Conservation (phyloP, 345 rosid species). For the Salix arbutifolia region DNA sequence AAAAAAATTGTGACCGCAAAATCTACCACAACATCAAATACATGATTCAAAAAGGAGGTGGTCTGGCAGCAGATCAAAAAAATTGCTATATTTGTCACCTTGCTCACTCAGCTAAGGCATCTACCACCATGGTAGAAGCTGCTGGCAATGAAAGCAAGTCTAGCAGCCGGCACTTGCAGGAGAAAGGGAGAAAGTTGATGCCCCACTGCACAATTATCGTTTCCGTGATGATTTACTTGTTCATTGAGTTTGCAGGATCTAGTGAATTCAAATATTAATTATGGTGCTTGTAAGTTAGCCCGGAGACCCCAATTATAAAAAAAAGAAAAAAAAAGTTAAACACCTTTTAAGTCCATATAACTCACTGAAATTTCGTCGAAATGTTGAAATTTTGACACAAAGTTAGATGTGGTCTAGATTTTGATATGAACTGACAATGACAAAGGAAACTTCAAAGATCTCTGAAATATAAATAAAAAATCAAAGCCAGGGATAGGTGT, state of each 20-base stretch:
- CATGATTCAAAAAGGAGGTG: too few relatives aligned
- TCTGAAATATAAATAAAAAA: neutral
- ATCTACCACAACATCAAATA: too few relatives aligned
- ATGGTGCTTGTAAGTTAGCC: too few relatives aligned
- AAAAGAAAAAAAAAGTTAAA: neutral
- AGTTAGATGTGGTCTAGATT: neutral
- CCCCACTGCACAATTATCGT: too few relatives aligned
- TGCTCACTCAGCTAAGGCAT: neutral
- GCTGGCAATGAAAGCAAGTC: slow-evolving; percentile 5
- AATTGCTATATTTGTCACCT: neutral
- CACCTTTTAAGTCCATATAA: neutral
- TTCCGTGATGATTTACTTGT: fast-evolving
- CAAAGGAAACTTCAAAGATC: neutral
- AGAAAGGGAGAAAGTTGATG: neutral
- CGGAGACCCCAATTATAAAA: too few relatives aligned
- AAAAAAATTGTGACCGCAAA: too few relatives aligned
- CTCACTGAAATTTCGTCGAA: slow-evolving; percentile 16
- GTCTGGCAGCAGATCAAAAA: too few relatives aligned
- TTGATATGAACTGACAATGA: neutral
- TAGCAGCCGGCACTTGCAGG: slow-evolving; percentile 5
- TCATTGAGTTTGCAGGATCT: fast-evolving
- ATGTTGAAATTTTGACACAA: neutral
- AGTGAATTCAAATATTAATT: fast-evolving
- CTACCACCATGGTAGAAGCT: neutral
- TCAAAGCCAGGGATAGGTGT: neutral